A percentile compares a stretch with the other conserved stretches of the same genome.
Conservation (phyloP, 2,329 filamentous ascomycete genomes). For the Penicillium sp. region DNA sequence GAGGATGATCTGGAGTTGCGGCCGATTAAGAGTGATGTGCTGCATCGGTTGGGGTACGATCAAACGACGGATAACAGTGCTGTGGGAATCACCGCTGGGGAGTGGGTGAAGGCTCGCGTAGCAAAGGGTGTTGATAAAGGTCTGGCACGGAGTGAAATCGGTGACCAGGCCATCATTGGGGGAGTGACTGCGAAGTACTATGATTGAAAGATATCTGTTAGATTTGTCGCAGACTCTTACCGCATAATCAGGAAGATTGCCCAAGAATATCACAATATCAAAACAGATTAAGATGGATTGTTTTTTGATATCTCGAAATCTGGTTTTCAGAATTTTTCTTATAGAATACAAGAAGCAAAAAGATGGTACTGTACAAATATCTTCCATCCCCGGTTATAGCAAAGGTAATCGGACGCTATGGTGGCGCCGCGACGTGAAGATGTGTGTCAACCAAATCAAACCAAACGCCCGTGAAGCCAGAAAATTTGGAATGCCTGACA, state of each 20-base stretch:
- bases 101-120: conserved; percentile 26
- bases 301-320: too few species aligned
- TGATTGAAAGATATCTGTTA: not conserved
- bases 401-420: conserved; percentile 4
- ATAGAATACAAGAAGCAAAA: not conserved
- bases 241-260: not conserved
- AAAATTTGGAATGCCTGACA: conserved; percentile 17
- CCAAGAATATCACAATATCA: too few species aligned
- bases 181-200: conserved; percentile 21
- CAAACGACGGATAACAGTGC: conserved; percentile 9
- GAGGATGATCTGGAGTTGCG: conserved; percentile 30
- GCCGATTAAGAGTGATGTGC: conserved; percentile 27
- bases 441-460: conserved; percentile 28
- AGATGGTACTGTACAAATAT: conserved; percentile 1
- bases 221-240: not conserved
- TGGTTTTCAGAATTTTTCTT: too few species aligned
- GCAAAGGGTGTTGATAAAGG: conserved; percentile 20
- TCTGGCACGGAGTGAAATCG: conserved; percentile 13
- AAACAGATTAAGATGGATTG: too few species aligned
- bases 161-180: conserved; percentile 19
- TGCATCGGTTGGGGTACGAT: conserved; percentile 34
- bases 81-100: conserved; percentile 16
- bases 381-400: conserved; percentile 9
- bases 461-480: conserved; percentile 23
- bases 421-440: conserved; percentile 25